Conservation (phyloP, 2,329 filamentous ascomycete genomes). For the Aspergillus sclerotialis region DNA sequence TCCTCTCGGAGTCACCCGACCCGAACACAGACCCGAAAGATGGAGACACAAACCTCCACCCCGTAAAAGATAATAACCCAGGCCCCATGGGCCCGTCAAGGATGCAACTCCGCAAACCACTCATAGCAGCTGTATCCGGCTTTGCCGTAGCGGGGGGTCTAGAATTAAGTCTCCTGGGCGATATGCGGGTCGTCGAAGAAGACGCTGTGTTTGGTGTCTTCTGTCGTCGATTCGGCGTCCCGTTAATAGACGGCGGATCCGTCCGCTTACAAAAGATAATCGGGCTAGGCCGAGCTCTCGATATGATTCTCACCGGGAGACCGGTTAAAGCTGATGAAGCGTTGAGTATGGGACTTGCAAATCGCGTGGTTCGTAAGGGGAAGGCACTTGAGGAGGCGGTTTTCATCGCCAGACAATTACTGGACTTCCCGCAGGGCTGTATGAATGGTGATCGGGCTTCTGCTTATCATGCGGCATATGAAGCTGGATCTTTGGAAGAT, state of each 20-base stretch:
- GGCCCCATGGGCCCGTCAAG: slow-evolving; percentile 50
- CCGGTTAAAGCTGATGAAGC: slow-evolving; percentile 45
- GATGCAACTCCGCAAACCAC: slow-evolving; percentile 44
- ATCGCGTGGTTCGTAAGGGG: slow-evolving; percentile 46
- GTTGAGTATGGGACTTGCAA: slow-evolving; percentile 46
- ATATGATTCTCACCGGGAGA: slow-evolving; percentile 52
- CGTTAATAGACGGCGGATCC: slow-evolving; percentile 47
- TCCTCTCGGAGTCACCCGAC: slow-evolving; percentile 25
- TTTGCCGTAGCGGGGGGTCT: slow-evolving; percentile 50
- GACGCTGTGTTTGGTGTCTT: slow-evolving; percentile 51
- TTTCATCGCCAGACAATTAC: slow-evolving; percentile 40
- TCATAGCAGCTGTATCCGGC: slow-evolving; percentile 47
- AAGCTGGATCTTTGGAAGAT: slow-evolving; percentile 44
- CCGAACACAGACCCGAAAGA: slow-evolving; percentile 9
- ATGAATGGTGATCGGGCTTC: slow-evolving; percentile 46
- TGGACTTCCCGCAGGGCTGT: slow-evolving; percentile 46
- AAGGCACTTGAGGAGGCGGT: slow-evolving; percentile 44
- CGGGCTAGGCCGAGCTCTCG: slow-evolving; percentile 47
- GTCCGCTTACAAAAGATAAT: slow-evolving; percentile 47
- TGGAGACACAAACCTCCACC: slow-evolving; percentile 14
- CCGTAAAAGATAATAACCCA: slow-evolving; percentile 30
- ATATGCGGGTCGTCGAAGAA: slow-evolving; percentile 49
- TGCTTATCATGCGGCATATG: slow-evolving; percentile 46
- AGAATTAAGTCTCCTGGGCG: slow-evolving; percentile 47
- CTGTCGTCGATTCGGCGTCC: slow-evolving; percentile 48